Percentiles rank a stretch among this genome's conserved stretches.
Conservation (phyloP, 257 asterid species). For the Plantago ovata region DNA sequence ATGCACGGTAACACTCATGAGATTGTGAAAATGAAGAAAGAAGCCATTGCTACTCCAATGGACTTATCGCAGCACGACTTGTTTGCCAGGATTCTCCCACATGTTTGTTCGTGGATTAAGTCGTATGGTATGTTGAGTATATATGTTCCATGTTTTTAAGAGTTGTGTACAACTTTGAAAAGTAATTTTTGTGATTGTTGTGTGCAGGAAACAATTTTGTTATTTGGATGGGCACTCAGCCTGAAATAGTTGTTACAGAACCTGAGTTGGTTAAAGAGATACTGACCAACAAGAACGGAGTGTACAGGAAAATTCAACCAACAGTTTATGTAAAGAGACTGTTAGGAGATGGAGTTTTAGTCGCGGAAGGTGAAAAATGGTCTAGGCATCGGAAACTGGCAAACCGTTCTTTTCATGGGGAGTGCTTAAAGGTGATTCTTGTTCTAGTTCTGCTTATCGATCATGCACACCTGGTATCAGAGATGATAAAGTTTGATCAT, state of each 20-base stretch:
- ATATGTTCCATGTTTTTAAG: not conserved
- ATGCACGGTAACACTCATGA: conserved; percentile 60
- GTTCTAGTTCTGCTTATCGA: not conserved
- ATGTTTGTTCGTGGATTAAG: conserved; percentile 52
- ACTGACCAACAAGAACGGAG: conserved; percentile 41
- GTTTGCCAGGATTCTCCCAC: conserved; percentile 56
- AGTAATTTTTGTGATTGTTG: no score
- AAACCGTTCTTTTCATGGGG: conserved; percentile 48
- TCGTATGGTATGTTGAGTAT: conserved; percentile 36
- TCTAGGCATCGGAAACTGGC: conserved; percentile 43
- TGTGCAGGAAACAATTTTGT: conserved; percentile 34
- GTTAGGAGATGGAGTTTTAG: conserved; percentile 40
- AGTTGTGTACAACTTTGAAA: no score
- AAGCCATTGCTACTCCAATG: conserved; percentile 42
- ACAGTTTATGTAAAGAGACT: conserved; percentile 35
- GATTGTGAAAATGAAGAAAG: conserved; percentile 40
- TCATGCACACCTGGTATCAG: not conserved
- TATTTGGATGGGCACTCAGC: conserved; percentile 43
- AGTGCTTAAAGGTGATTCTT: conserved; percentile 34
- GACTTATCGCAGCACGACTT: conserved; percentile 57
- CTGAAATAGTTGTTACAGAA: conserved; percentile 35
- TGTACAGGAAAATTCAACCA: conserved; percentile 36
- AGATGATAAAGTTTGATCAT: no score
- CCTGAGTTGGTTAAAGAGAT: conserved; percentile 41
- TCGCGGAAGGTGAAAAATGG: conserved; percentile 57